Base-by-base conservation (phyloP, 805 yeast species). In the Saccharomycopsis sp. region DNA sequence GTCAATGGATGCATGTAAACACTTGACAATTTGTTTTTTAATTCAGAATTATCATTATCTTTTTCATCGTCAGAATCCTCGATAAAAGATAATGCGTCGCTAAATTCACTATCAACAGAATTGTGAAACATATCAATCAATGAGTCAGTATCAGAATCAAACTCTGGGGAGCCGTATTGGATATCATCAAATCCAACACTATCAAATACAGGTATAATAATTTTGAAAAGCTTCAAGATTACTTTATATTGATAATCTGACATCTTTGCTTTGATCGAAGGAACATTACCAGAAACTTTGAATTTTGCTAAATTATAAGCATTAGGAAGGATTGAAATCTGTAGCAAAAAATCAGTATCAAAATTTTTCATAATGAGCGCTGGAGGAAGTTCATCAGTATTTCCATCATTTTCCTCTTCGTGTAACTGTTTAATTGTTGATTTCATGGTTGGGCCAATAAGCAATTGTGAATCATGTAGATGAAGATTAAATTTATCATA, bases 161-260 rank as follows among this genome's bases (percentile, higher is more conserved):
- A 17, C 9, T 19, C 21, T 10, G 25, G 23, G 10, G 18, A 44
- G 10, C 53, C 57, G 27, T 49, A 52, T 2, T 57, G 55, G 4
- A 53, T 61, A 1, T 48, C 52, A 9, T 63, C 65, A 19, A 20
- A 21, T 5, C 28, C 42, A 20, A 28, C 12, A 5, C 31, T 34
- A 3, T 47, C 44, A 25, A 52, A 51, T 10, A 64, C 67, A 2
- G 96, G 96, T 9, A 86, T 66, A 17, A 79, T 73, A 8, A 66
- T 70, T 37, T 80, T 81, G 26, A 89, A 62, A 33, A 89, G 62
- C 42, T 77, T 75, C 89, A 92, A 79, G 52, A 92, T 64, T 1
- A 86, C 75, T 57, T 86, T 83, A 61, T 94, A 94, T 56, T 94
- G 96, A 52, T 77, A 81, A 55, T 92, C 97, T 50, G 84, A 84